Evolutionary conservation across 192 early-diverging fungal species (phyloP).

Genomic region (Backusella mclennaniae): DNA sequence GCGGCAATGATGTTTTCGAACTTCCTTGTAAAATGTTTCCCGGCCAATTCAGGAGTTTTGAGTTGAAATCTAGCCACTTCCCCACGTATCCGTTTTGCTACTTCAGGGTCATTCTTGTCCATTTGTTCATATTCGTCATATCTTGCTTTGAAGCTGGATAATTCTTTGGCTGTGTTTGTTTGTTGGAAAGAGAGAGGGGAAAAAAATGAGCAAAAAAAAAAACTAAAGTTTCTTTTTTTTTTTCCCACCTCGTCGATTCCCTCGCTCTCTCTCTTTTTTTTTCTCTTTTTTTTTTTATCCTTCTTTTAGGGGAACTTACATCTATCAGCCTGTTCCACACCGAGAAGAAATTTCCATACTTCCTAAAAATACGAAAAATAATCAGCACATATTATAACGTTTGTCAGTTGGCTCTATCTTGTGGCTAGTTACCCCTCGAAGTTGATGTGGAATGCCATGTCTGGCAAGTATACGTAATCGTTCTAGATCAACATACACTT

Average conservation of each 20-base stretch:
- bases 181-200: background rate
- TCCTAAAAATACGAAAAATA: slow-evolving; percentile 44
- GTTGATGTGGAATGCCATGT: slow-evolving; percentile 80
- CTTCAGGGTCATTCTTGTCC: slow-evolving; percentile 64
- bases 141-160: slow-evolving; percentile 55
- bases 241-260: background rate
- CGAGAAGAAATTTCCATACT: slow-evolving; percentile 87
- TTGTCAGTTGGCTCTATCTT: background rate
- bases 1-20: slow-evolving; percentile 87
- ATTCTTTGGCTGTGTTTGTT: slow-evolving; percentile 58
- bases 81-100: slow-evolving; percentile 77
- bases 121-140: slow-evolving; percentile 66
- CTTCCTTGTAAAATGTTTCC: slow-evolving; percentile 36
- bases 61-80: slow-evolving; percentile 69
- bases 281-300: background rate
- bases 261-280: no score
- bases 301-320: slow-evolving; percentile 45
- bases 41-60: slow-evolving; percentile 35
- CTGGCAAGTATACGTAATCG: slow-evolving; percentile 70
- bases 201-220: background rate
- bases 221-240: background rate
- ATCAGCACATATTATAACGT: background rate
- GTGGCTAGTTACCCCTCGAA: slow-evolving; percentile 56
- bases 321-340: slow-evolving; percentile 78
- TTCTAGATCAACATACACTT: slow-evolving; percentile 82